phyloP scores from a whole-genome alignment of 202 grass and related monocot species.

The Carex arenaria region DNA sequence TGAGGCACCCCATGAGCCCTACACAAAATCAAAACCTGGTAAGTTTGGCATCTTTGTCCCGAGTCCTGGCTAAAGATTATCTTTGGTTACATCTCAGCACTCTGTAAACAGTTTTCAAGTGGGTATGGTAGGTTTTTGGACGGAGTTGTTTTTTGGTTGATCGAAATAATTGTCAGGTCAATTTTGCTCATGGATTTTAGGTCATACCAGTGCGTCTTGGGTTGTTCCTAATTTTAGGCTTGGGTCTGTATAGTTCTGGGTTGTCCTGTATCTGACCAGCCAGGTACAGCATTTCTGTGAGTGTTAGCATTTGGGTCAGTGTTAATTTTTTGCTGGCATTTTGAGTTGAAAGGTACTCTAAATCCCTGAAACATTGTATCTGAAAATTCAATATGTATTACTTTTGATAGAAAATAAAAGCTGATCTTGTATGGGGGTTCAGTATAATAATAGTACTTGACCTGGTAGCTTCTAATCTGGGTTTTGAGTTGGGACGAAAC shows the following conservation, averaged over 20 bases:
- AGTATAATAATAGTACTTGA: not conserved
- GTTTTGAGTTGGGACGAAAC: not conserved
- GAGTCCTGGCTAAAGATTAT: not conserved
- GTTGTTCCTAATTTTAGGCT: not conserved
- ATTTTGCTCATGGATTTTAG: not conserved
- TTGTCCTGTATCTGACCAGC: not conserved
- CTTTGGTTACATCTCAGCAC: not conserved
- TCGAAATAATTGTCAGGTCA: not conserved
- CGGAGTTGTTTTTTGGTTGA: not conserved
- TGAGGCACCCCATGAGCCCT: constrained; percentile 30
- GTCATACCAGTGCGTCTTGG: not conserved
- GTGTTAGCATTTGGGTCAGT: not conserved
- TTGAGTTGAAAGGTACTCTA: not conserved
- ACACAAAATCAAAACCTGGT: constrained; percentile 10
- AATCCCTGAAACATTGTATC: not conserved
- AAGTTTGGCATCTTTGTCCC: not conserved
- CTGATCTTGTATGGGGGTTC: too few species aligned
- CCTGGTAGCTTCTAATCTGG: not conserved
- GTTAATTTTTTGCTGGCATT: not conserved
- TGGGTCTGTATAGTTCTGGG: not conserved
- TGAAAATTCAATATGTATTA: not conserved
- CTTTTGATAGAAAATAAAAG: not conserved
- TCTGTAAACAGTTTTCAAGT: not conserved
- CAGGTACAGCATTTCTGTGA: not conserved
- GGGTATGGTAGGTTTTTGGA: not conserved